These are phyloP conservation scores for Tuber brumale DNA, from an alignment of 495 filamentous ascomycete species.

Conservation along the genomic window DNA sequence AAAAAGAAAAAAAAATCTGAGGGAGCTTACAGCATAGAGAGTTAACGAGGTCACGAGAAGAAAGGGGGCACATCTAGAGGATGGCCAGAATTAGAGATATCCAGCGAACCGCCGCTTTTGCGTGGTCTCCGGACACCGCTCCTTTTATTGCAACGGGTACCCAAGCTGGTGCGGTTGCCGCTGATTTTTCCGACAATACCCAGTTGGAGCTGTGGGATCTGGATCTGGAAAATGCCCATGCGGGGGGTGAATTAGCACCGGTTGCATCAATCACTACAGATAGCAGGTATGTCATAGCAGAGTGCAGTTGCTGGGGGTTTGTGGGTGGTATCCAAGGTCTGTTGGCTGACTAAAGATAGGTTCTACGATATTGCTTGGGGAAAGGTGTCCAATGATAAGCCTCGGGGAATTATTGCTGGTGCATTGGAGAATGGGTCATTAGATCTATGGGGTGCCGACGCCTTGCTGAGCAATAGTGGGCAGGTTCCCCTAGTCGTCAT, in stretches of 20 bases:
- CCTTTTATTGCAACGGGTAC: conserved; percentile 93
- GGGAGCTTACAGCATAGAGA: neutral
- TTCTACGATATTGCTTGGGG: conserved; percentile 98
- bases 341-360: conserved; percentile 46
- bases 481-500: conserved; percentile 14
- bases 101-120: conserved; percentile 89
- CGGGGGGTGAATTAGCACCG: conserved; percentile 76
- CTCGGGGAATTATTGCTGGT: conserved; percentile 82
- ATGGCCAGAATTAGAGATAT: conserved; percentile 97
- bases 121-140: conserved; percentile 77
- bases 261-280: conserved; percentile 76
- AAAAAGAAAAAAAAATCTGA: conserved; percentile 3
- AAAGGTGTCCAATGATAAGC: conserved; percentile 64
- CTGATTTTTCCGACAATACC: conserved; percentile 95
- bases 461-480: conserved; percentile 32
- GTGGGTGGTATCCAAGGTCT: neutral
- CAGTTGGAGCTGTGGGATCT: conserved; percentile 96
- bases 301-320: neutral
- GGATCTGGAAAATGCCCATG: conserved; percentile 63
- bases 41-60: conserved; percentile 28
- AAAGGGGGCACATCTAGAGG: conserved; percentile 34
- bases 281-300: conserved; percentile 60
- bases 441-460: conserved; percentile 85
- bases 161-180: conserved; percentile 86
- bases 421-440: conserved; percentile 95